Base-by-base conservation (phyloP, 176 grass and related monocot genomes). In the Cenchrus americanus region DNA sequence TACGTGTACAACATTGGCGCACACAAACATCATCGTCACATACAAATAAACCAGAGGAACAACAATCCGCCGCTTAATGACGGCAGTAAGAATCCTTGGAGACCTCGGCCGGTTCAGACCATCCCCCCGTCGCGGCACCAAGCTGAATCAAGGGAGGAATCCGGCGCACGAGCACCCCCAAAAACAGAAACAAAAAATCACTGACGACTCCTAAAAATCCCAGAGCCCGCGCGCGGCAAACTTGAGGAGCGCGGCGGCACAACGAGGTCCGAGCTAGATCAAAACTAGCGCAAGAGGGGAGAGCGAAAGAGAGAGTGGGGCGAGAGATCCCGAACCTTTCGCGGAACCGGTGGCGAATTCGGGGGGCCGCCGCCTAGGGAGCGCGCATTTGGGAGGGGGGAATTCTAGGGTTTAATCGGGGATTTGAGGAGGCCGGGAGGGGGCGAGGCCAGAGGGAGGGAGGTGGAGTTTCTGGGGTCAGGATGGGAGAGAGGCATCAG, bases 351-450 rank as follows among this genome's bases (percentile, higher is more conserved):
- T 15, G 54, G 11, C 73, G 73, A 60, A 76, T 43, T 60, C 37
- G n/a, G 21, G 48, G n/a, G 32, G 23, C 66, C 66, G 24, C 74
- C 54, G 37, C 53, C 74, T 76, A 76, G 54, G 73, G 53, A 13
- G 11, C 73, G 53, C 52, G 53, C 73, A 76, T 76, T 76, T n/a
- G n/a, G 55, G 68, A 49, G 40, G 48, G 49, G 49, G 5, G 11
- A 10, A 26, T 59, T 43, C 60, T 74, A 89, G 82, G 87, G 82
- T 84, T 89, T 84, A 84, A 30, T 48, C 21, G 41, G 37, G 61
- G 75, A 74, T 49, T 84, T 49, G 21, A 23, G 1, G 21, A 8
- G 51, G 22, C 27, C 17, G 52, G 13, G 52, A 4, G 2, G 4
- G n/a, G 6, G 5, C 5, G 17, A 2, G 13, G n/a, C n/a, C n/a